Evolutionary conservation across 148 eudicot species (phyloP), one percentile per base, ranked within the genome.

Genomic region (Nyssa sinensis): DNA sequence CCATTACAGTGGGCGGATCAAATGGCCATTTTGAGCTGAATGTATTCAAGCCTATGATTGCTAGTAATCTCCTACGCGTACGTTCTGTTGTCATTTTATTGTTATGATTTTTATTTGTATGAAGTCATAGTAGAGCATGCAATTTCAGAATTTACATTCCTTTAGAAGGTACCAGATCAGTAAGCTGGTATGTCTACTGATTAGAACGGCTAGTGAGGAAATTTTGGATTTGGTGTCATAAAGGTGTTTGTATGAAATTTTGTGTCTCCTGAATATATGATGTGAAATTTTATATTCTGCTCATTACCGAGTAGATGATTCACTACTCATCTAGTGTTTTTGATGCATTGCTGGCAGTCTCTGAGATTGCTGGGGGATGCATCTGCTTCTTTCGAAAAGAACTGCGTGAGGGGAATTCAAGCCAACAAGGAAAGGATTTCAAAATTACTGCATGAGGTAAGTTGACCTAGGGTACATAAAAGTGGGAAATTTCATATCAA

Each of bases 1-100:
- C 94, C 30, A 70, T 92, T 78, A 92, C 98, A 59, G 90, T 95
- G 32, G 98, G 97, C 71, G 98, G 94, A 77, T 85, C 96, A 79
- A 92, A 92, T 86, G 98, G 98, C 71, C 98, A 95, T 80, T 95
- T 95, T 86, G 98, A 95, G 87, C 84, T 95, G 73, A 95, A 95
- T 77, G 98, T 95, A 11, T 95, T 81, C 88, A 95, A 95, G 88
- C 98, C 97, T 37, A 84, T 95, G 84, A 95, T 95, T 67, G 97
- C 98, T 53, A 90, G 88, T 80, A 85, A 85, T 66, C 93, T 92
- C 61, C 76, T 95, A 66, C 98, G 92, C 81, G 98, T 92, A 86
- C 41, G 93, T 83, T 35, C 61, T 75, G 51, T 66, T 39, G 25
- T 4, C 51, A 69, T 25, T 67, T 17, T 74, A 64, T 41, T 0